These are phyloP conservation scores for Cutaneotrichosporon spelunceum DNA, from an alignment of 1,284 basidiomycete genomes.

Conservation along the genomic window DNA sequence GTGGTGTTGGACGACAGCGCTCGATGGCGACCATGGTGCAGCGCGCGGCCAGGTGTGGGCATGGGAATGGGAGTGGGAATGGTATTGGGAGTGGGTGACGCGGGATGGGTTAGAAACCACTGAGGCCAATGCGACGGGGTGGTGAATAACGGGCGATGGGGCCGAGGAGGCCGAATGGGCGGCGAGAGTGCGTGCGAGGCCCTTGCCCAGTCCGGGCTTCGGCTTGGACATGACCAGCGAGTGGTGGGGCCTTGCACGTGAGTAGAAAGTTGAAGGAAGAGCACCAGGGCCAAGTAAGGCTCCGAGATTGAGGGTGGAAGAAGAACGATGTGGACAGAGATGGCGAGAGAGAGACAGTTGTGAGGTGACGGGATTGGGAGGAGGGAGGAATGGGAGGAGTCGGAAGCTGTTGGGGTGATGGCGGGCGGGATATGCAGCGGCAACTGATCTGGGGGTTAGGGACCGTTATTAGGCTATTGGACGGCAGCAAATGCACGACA, in stretches of 20 bases:
- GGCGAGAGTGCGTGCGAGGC: constrained; percentile 34
- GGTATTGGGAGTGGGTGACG: neutral
- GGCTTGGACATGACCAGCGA: constrained; percentile 36
- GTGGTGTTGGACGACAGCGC: neutral
- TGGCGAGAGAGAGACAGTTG: too few species aligned
- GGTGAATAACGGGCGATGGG: constrained; percentile 19
- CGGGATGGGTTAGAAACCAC: constrained; percentile 7
- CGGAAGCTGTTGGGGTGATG: too few species aligned
- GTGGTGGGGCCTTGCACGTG: constrained; percentile 6
- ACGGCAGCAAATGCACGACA: too few species aligned
- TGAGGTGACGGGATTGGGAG: too few species aligned
- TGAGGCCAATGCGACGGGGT: constrained; percentile 14
- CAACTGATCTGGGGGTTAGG: too few species aligned
- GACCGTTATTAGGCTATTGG: too few species aligned
- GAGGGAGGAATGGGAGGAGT: too few species aligned
- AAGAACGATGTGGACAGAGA: too few species aligned
- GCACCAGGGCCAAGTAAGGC: neutral
- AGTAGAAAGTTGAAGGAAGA: neutral
- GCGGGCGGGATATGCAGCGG: too few species aligned
- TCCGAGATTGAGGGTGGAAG: neutral
- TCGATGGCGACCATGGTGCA: constrained; percentile 2
- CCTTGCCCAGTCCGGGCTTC: constrained; percentile 41
- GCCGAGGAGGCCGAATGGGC: constrained; percentile 16
- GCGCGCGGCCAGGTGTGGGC: constrained; percentile 1
- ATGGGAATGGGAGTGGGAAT: neutral